Conservation (phyloP, 805 yeast species). For the Scheffersomyces stipitis region DNA sequence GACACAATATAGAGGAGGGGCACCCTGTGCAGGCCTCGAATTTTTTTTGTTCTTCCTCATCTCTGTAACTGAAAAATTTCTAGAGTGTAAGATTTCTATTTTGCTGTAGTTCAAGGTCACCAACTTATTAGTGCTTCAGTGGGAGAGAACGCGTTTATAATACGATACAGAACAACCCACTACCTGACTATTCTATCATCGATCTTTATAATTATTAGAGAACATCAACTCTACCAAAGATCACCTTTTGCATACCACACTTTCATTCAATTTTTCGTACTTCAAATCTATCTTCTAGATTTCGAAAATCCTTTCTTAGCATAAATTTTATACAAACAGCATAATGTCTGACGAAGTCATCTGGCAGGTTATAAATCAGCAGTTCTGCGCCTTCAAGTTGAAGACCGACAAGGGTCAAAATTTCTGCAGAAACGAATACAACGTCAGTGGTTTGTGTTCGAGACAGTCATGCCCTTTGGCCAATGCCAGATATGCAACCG, state of each 20-base stretch:
- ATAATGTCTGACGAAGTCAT: slow-evolving; percentile 74
- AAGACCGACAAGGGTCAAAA: slow-evolving; percentile 86
- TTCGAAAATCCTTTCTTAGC: too few relatives aligned
- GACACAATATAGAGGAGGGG: too few relatives aligned
- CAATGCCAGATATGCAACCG: slow-evolving; percentile 87
- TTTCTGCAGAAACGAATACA: slow-evolving; percentile 94
- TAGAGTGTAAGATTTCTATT: too few relatives aligned
- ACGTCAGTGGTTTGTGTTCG: slow-evolving; percentile 90
- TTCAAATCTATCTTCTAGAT: too few relatives aligned
- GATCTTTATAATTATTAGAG: too few relatives aligned
- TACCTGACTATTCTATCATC: too few relatives aligned
- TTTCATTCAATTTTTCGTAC: background rate
- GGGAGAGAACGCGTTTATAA: too few relatives aligned
- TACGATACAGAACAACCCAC: too few relatives aligned
- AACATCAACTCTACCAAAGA: background rate
- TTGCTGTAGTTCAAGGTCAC: too few relatives aligned
- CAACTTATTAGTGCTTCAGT: too few relatives aligned
- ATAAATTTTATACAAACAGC: too few relatives aligned
- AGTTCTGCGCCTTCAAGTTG: slow-evolving; percentile 92
- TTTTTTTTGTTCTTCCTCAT: background rate
- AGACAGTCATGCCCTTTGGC: slow-evolving; percentile 97
- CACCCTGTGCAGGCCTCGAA: background rate
- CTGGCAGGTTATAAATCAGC: slow-evolving; percentile 96
- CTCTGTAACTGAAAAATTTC: background rate
- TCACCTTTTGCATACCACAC: background rate